Conservation (phyloP, 2,329 filamentous ascomycete species). For the Raffaelea ambrosiae region DNA sequence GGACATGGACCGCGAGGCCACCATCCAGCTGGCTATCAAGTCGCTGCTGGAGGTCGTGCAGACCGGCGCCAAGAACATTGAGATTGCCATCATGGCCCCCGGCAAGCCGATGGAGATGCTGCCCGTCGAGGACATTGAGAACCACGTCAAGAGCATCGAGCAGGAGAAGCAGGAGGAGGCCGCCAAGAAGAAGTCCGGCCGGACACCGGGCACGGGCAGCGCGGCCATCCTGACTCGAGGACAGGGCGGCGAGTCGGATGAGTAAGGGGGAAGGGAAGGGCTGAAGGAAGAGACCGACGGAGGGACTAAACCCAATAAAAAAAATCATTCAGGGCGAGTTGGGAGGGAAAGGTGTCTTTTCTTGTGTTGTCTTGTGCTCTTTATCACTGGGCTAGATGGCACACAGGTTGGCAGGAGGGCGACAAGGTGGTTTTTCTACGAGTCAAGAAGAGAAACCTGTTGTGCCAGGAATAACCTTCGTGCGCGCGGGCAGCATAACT, state of each 20-base stretch:
- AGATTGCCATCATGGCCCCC: constrained; percentile 96
- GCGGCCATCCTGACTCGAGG: constrained; percentile 65
- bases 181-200: constrained; percentile 87
- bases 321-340: no score
- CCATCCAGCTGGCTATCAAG: constrained; percentile 96
- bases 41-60: constrained; percentile 96
- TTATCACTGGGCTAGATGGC: background rate
- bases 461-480: no score
- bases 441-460: no score
- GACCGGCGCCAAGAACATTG: constrained; percentile 98
- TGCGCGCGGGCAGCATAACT: no score
- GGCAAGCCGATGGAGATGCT: constrained; percentile 89
- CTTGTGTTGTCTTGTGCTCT: no score
- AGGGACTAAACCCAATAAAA: no score
- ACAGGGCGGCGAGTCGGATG: constrained; percentile 23
- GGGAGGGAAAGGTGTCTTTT: no score
- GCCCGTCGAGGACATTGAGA: constrained; percentile 90
- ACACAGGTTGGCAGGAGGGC: no score
- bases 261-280: constrained; percentile 5
- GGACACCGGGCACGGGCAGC: constrained; percentile 59
- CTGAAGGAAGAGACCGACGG: background rate
- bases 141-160: constrained; percentile 97
- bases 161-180: constrained; percentile 99
- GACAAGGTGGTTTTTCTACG: no score
- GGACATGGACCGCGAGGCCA: constrained; percentile 91